phyloP scores from a whole-genome alignment of 1,284 basidiomycete species.

The Gymnopus androsaceus region DNA sequence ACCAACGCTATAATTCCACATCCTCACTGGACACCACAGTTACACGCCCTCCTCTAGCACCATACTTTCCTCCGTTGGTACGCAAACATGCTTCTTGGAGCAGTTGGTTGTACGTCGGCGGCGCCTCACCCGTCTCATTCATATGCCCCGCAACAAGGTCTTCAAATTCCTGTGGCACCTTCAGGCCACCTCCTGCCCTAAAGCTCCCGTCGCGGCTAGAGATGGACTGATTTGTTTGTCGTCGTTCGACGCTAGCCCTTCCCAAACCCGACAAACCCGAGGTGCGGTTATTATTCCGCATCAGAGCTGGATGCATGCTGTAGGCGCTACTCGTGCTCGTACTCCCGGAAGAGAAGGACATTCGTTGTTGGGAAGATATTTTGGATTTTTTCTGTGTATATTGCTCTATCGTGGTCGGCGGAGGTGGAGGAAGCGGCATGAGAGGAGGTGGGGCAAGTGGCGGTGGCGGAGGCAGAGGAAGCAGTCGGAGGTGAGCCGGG shows the following conservation, averaged over 20 bases:
- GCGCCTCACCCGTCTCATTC: constrained; percentile 47
- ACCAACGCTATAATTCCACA: too few species aligned
- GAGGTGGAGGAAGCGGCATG: neutral
- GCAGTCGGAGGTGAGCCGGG: neutral
- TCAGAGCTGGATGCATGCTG: neutral
- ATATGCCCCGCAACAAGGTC: constrained; percentile 50
- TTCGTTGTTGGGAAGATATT: neutral
- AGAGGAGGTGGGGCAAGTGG: neutral
- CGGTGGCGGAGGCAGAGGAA: neutral
- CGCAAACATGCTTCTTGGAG: too few species aligned
- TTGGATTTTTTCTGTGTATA: neutral
- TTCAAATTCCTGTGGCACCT: constrained; percentile 43
- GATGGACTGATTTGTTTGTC: neutral
- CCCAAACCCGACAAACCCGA: constrained; percentile 1
- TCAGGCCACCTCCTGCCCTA: neutral
- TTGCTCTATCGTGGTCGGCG: neutral
- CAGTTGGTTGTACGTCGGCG: constrained; percentile 43
- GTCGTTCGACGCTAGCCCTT: neutral
- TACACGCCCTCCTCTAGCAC: too few species aligned
- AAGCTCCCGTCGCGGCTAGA: neutral
- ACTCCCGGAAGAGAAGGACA: neutral
- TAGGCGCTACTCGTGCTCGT: neutral
- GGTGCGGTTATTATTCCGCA: neutral
- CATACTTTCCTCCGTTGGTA: neutral
- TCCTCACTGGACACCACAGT: too few species aligned